Conservation (phyloP, 1,284 basidiomycete genomes). For the Meripilus lineatus region DNA sequence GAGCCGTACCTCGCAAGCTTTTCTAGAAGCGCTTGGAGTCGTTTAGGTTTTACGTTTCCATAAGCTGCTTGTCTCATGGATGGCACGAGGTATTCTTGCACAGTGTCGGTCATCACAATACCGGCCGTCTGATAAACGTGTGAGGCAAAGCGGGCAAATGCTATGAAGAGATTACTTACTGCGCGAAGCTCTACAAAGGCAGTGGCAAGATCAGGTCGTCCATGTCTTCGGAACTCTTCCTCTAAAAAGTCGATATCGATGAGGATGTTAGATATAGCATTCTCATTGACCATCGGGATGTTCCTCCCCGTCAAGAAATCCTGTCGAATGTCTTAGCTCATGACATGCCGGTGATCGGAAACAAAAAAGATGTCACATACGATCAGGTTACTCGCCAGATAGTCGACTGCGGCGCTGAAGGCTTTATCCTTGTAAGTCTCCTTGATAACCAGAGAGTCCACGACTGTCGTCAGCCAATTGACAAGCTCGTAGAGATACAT, state of each 20-base stretch:
- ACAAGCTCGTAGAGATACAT: slow-evolving; percentile 93
- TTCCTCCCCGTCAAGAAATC: slow-evolving; percentile 75
- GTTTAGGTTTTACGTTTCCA: slow-evolving; percentile 65
- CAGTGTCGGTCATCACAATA: slow-evolving; percentile 68
- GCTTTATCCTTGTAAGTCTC: slow-evolving; percentile 84
- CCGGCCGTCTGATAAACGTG: slow-evolving; percentile 60
- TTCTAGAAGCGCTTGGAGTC: slow-evolving; percentile 72
- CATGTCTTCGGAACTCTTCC: slow-evolving; percentile 71
- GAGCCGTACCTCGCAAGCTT: slow-evolving; percentile 73
- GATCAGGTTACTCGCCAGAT: slow-evolving; percentile 86
- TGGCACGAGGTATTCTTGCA: slow-evolving; percentile 78
- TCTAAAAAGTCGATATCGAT: slow-evolving; percentile 86
- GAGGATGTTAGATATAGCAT: slow-evolving; percentile 78
- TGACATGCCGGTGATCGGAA: slow-evolving; percentile 8
- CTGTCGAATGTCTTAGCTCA: slow-evolving; percentile 36
- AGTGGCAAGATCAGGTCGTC: slow-evolving; percentile 63
- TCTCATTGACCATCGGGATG: slow-evolving; percentile 83
- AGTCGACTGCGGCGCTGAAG: slow-evolving; percentile 80
- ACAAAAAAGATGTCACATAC: slow-evolving; percentile 35
- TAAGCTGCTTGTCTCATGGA: slow-evolving; percentile 72
- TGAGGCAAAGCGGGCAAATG: background rate
- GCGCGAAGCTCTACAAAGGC: slow-evolving; percentile 80
- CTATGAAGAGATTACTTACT: slow-evolving; percentile 41
- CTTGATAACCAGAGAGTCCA: slow-evolving; percentile 88
- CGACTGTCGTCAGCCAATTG: slow-evolving; percentile 95